Evolutionary conservation across 306 rosid genomes (phyloP), one percentile per base, ranked within the genome.

Genomic region (Cucumis cinereus): DNA sequence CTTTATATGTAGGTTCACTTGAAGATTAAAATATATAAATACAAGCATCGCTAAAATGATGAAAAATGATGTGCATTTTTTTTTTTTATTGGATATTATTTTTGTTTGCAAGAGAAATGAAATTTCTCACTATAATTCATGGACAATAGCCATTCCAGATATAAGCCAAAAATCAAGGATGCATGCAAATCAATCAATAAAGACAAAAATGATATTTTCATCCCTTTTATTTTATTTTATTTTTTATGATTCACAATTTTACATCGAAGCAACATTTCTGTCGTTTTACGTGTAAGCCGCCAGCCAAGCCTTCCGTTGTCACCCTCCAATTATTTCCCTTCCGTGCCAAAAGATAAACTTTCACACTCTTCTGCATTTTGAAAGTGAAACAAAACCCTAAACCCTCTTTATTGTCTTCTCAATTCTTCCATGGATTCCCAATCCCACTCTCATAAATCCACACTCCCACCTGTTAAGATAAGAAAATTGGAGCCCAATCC

Each of bases 181-280:
- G 50, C 19, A 6, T 64, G 28, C 8, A 41, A 67, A 67, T 67
- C 33, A 67, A n/a, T 20, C 6, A 35, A 64, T 36, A 12, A 5
- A 36, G 33, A 67, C 73, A 67, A 67, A 35, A 20, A 11, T 11
- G 3, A 12, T 15, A 64, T 64, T 40, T 67, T 67, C 73, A 19
- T 10, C 17, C 11, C 1, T 4, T 5, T 0, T 2, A 3, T 20
- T 7, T 19, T 9, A 23, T 23, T 4, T 61, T 5, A 67, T 19
- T 67, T 23, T 41, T 7, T 69, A 69, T 69, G 74, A 69, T 43
- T 45, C 74, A 69, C 56, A 69, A 69, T 20, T 69, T 69, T 45
- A 69, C 74, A 69, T 68, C 13, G 8, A 69, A 7, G 57, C 74
- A 69, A 45, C 13, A 2, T 23, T 4, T 47, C 19, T 26, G 13